Conservation (phyloP, 495 filamentous ascomycete species). For the Penicillium tannophilum region DNA sequence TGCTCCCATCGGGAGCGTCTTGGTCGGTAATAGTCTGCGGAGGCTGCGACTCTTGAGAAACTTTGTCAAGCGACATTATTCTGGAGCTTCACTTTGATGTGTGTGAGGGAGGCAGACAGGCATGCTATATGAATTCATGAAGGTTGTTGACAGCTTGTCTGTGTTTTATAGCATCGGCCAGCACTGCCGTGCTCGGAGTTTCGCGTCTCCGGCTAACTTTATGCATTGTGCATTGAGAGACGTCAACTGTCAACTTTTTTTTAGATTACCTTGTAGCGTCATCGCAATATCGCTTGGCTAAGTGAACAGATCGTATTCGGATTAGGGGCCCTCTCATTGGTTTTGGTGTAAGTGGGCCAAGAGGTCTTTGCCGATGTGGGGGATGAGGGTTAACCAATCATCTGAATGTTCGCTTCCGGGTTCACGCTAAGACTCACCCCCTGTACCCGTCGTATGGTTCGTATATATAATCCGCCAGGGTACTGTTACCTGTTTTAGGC, state of each 20-base stretch:
- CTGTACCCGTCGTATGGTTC: too few species aligned
- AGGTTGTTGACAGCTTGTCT: not conserved
- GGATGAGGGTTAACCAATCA: too few species aligned
- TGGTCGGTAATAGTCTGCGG: not conserved
- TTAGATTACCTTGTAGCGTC: not conserved
- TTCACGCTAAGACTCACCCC: too few species aligned
- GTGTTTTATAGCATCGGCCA: not conserved
- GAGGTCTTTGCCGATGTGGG: too few species aligned
- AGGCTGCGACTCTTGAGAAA: not conserved
- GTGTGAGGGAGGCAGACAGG: not conserved
- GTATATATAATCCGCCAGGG: too few species aligned
- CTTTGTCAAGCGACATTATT: not conserved
- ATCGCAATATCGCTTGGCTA: not conserved
- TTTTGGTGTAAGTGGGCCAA: not conserved
- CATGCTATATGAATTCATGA: not conserved
- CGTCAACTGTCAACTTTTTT: not conserved
- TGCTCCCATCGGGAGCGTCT: not conserved
- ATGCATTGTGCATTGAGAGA: not conserved
- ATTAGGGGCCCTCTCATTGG: not conserved
- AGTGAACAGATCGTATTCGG: constrained; percentile 3
- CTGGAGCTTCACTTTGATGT: not conserved
- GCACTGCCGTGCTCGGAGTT: not conserved
- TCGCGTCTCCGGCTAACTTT: not conserved
- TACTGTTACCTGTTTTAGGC: too few species aligned
- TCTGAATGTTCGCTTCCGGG: too few species aligned